Conservation (phyloP, 768 basidiomycete species). For the Tephrocybe sp. region DNA sequence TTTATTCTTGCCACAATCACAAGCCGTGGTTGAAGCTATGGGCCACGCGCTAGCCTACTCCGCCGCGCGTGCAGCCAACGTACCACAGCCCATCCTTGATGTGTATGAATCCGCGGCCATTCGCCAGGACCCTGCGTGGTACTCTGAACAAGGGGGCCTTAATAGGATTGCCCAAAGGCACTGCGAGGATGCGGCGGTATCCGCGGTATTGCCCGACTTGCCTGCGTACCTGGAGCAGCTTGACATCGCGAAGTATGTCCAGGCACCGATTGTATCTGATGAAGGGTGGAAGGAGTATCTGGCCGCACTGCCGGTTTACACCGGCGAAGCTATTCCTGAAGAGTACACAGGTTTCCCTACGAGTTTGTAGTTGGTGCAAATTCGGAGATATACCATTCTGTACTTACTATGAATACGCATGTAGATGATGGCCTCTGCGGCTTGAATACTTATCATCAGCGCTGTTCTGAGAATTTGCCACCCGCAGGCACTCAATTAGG, state of each 20-base stretch:
- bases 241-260: slow-evolving; percentile 49
- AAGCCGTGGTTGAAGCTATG: slow-evolving; percentile 55
- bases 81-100: slow-evolving; percentile 53
- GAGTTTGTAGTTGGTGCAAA: too few relatives aligned
- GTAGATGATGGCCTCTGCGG: too few relatives aligned
- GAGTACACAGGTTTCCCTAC: too few relatives aligned
- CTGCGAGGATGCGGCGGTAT: slow-evolving; percentile 46
- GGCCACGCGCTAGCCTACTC: slow-evolving; percentile 65
- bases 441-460: too few relatives aligned
- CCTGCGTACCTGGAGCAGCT: slow-evolving; percentile 41
- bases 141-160: slow-evolving; percentile 52
- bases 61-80: slow-evolving; percentile 41
- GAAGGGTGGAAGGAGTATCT: slow-evolving; percentile 49
- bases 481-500: too few relatives aligned
- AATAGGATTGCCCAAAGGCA: slow-evolving; percentile 45
- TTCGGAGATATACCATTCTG: too few relatives aligned
- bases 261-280: slow-evolving; percentile 55
- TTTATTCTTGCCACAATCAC: slow-evolving; percentile 56
- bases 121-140: slow-evolving; percentile 59
- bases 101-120: slow-evolving; percentile 55
- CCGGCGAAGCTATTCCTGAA: slow-evolving; percentile 39
- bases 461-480: too few relatives aligned
- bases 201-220: slow-evolving; percentile 43
- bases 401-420: too few relatives aligned
- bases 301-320: slow-evolving; percentile 37